Base-by-base conservation (phyloP, 129 eudicot species). In the Flaveria brownii region DNA sequence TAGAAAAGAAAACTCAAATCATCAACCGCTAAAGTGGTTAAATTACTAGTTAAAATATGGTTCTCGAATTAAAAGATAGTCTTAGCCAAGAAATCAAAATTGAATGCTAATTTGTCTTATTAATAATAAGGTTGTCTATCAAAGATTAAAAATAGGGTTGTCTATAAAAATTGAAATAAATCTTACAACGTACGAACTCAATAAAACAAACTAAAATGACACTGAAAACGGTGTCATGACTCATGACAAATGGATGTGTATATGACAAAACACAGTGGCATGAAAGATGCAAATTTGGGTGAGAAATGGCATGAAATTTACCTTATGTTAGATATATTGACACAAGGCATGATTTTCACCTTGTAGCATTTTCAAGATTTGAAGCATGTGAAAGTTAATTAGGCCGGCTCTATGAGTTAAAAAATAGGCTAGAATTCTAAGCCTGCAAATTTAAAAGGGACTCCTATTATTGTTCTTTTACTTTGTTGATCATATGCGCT, bases 261-360 rank as follows among this genome's bases (percentile, higher is more conserved):
- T 25, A 67, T 16, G 68, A 23, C 81, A 67, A 70, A 60, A 14
- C 30, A 14, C 6, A 49, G 62, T 63, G 83, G 79, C 78, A 73
- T 66, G 78, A 23, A 63, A 52, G 41, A 73, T 73, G 83, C 83
- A 43, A 73, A 23, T 17, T 54, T 64, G 12, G 14, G 69, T 26
- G 60, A 45, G 18, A 57, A 41, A 63, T 41, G 73, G 78, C 83
- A 65, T 80, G 83, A 36, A 12, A 80, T 25, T 64, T 72, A 73
- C 73, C 69, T 65, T 25, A 17, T 52, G 78, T 71, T 13, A 49
- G 71, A 63, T 61, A 72, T 49, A 60, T 36, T 62, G 30, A 61
- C 65, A 61, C 60, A 55, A 57, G 52, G 54, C 80, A 50, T 76
- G 80, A 2, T 49, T 50, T 76, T 76, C 55, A 66, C 26, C 33